phyloP scores from a whole-genome alignment of 345 rosid species.

The Psidium friedrichsthalianum region DNA sequence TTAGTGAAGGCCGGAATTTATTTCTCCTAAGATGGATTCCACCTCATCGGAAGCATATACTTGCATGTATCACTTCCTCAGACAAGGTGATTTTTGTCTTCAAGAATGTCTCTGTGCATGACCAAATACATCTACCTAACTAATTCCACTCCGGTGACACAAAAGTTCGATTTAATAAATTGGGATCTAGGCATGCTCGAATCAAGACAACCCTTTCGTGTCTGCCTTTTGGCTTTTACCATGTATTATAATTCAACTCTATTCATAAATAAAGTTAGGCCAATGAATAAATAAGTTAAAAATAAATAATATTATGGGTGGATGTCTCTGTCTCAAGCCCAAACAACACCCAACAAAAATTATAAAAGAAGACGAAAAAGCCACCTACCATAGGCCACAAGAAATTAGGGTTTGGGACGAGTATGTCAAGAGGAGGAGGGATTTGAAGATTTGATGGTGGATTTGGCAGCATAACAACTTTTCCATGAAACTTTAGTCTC shows the following conservation, averaged over 20 bases:
- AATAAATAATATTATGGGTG: background rate
- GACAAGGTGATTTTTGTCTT: background rate
- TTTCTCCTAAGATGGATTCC: background rate
- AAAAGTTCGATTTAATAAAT: background rate
- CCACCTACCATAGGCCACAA: background rate
- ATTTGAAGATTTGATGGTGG: background rate
- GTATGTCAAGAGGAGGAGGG: background rate
- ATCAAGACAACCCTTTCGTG: background rate
- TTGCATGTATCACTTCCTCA: background rate
- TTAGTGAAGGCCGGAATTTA: background rate
- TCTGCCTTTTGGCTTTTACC: background rate
- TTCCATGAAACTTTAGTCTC: background rate
- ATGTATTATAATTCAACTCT: background rate
- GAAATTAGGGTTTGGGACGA: background rate
- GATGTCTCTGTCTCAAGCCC: background rate
- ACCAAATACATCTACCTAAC: background rate
- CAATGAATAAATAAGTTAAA: background rate
- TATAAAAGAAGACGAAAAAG: background rate
- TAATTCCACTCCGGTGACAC: background rate
- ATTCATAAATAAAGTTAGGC: background rate
- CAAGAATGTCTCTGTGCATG: background rate
- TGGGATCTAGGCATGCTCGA: background rate
- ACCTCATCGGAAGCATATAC: background rate
- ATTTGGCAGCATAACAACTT: background rate
- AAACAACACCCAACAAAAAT: background rate